Evolutionary conservation across 371 early-diverging fungal species (phyloP).

Genomic region (Mortierella polycephala): DNA sequence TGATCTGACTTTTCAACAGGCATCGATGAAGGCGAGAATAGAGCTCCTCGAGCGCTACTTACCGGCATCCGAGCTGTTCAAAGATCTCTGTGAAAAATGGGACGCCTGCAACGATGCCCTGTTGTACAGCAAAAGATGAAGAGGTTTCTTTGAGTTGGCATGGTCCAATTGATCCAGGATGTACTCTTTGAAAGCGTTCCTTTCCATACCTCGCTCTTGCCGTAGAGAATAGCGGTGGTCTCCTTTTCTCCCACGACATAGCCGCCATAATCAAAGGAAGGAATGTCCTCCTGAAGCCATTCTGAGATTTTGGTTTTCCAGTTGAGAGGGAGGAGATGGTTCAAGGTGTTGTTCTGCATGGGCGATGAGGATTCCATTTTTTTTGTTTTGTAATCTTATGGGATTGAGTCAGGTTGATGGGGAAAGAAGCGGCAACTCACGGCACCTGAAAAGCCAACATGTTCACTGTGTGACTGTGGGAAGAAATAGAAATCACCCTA

Average conservation of each 20-base stretch:
- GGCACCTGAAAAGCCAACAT: too few relatives aligned
- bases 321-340: conserved; percentile 79
- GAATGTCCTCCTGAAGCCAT: conserved; percentile 95
- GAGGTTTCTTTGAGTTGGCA: background rate
- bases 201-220: conserved; percentile 78
- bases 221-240: conserved; percentile 86
- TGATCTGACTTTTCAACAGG: background rate
- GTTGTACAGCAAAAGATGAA: background rate
- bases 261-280: conserved; percentile 97
- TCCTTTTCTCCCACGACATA: conserved; percentile 93
- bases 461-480: too few relatives aligned
- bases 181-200: background rate
- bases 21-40: background rate
- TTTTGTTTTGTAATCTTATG: background rate
- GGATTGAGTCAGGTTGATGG: background rate
- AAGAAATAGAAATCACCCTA: too few relatives aligned
- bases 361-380: conserved; percentile 22
- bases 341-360: conserved; percentile 19
- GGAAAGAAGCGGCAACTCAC: background rate
- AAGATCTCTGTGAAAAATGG: conserved; percentile 97
- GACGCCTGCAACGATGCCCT: conserved; percentile 93
- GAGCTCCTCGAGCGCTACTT: conserved; percentile 8
- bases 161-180: background rate
- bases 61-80: conserved; percentile 88
- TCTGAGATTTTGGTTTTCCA: conserved; percentile 74